Base-by-base conservation (phyloP, 257 asterid species). In the Nemophila menziesii region DNA sequence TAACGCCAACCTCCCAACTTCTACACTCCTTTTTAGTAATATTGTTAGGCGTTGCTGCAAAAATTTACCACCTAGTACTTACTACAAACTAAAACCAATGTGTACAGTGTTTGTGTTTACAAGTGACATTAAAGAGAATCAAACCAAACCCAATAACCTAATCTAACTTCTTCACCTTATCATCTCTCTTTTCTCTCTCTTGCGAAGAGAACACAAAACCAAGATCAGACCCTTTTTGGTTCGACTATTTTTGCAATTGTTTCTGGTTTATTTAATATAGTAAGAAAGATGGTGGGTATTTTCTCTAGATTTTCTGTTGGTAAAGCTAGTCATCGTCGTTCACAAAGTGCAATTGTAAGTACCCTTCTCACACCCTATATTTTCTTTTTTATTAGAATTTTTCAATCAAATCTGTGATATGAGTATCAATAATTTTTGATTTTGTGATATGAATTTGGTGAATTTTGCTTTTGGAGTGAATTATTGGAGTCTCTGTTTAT, bases 341-440 rank as follows among this genome's bases (percentile, higher is more conserved):
- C 96, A 43, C 96, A 82, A 66, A 86, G 92, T 69, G 82, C 86
- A 20, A 76, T 79, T 20, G 96, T 86, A 23, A 79, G 81, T 36
- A 8, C 5, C 26, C 43, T 53, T 43, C 52, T 45, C 56, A 39
- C 33, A 39, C 27, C 20, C 48, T 43, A 24, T 54, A 11, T 3
- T 20, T 43, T 27, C n/a, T 36, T 43, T 58, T 39, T 7, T 33
- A 5, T 2, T 2, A 2, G 7, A 29, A 29, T 7, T n/a, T 11
- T 43, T 2, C 11, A 19, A 12, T 20, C 49, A 21, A 39, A 47
- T 34, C 39, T 23, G 24, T 45, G 62, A 20, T 48, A 57, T 41
- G 45, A n/a, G 17, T 23, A 11, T 38, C 46, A 21, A 27, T 41
- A 17, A 8, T 9, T 16, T 11, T 8, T 21, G 10, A 26, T 16